Conservation (phyloP, 768 basidiomycete genomes). For the Nidularia sp. region DNA sequence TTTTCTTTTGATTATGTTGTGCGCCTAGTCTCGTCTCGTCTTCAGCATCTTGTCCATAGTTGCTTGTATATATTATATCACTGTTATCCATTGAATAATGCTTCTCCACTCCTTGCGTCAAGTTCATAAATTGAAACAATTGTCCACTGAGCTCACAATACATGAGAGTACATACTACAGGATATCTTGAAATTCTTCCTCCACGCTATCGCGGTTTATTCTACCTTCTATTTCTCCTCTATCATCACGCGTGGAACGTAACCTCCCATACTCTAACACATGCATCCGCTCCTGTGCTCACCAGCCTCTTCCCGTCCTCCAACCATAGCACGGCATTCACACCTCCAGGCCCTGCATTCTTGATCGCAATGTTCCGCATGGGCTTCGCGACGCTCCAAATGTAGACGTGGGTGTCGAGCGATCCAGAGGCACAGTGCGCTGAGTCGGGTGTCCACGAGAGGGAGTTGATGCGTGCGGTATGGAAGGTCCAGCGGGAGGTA, state of each 20-base stretch:
- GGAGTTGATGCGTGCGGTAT: conserved; percentile 76
- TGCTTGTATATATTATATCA: no score
- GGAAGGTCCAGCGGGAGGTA: conserved; percentile 82
- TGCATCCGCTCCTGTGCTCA: conserved; percentile 78
- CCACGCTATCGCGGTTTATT: no score
- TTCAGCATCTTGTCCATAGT: no score
- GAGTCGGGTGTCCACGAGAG: conserved; percentile 75
- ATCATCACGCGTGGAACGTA: conserved; percentile 26
- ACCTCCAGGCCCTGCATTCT: conserved; percentile 84
- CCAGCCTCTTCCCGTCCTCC: conserved; percentile 49
- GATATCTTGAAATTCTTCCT: not conserved
- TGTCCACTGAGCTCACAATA: no score
- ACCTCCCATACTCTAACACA: conserved; percentile 74
- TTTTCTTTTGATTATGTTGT: no score
- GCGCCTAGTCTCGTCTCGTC: no score
- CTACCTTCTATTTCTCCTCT: not conserved
- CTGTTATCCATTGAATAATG: not conserved
- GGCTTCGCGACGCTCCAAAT: conserved; percentile 77
- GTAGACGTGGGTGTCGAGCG: conserved; percentile 91
- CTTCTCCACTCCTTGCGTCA: not conserved
- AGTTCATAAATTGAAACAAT: not conserved
- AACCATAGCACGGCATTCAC: conserved; percentile 82
- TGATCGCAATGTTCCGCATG: conserved; percentile 72
- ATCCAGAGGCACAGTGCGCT: conserved; percentile 78
- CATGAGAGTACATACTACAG: no score